These are phyloP conservation scores for Globisporangium heterothallicum DNA, from an alignment of 352 stramenopile species.

Conservation along the genomic window DNA sequence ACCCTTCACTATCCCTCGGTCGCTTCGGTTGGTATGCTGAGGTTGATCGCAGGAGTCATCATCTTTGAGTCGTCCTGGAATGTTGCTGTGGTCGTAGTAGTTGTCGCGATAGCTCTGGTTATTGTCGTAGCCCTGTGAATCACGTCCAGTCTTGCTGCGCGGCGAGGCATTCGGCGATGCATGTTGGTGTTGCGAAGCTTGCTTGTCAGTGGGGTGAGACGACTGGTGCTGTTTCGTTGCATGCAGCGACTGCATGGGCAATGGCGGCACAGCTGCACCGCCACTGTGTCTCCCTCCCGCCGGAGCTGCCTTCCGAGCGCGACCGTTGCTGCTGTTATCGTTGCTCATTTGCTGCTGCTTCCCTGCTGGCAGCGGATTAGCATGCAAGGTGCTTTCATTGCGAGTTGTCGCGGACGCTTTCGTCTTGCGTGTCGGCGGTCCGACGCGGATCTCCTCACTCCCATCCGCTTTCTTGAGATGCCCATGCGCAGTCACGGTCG, in stretches of 20 bases:
- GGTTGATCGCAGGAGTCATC: slow-evolving; percentile 10
- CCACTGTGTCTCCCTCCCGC: slow-evolving; percentile 4
- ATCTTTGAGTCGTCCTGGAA: slow-evolving; percentile 2
- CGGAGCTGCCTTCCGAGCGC: neutral
- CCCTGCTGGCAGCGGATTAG: slow-evolving; percentile 1
- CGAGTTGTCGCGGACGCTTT: neutral
- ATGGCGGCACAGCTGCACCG: slow-evolving; percentile 6
- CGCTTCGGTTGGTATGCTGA: slow-evolving; percentile 5
- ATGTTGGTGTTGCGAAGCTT: slow-evolving; percentile 6
- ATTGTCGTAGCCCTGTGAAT: slow-evolving; percentile 22
- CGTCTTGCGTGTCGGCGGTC: slow-evolving; percentile 47
- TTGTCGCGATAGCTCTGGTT: slow-evolving; percentile 22
- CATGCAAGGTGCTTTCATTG: neutral
- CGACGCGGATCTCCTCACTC: slow-evolving; percentile 76
- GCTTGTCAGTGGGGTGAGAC: slow-evolving; percentile 6
- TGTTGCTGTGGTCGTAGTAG: slow-evolving; percentile 16
- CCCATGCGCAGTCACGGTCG: slow-evolving; percentile 71
- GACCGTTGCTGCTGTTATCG: slow-evolving; percentile 7
- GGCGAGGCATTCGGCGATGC: slow-evolving; percentile 21
- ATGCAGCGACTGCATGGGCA: neutral
- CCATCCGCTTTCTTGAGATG: slow-evolving; percentile 75
- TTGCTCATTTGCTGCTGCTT: slow-evolving; percentile 12
- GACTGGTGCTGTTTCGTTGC: slow-evolving; percentile 10
- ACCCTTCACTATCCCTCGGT: neutral
- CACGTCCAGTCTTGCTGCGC: slow-evolving; percentile 26